phyloP scores from a whole-genome alignment of 2,329 filamentous ascomycete species.

The Stagonosporopsis chrysanthemi region DNA sequence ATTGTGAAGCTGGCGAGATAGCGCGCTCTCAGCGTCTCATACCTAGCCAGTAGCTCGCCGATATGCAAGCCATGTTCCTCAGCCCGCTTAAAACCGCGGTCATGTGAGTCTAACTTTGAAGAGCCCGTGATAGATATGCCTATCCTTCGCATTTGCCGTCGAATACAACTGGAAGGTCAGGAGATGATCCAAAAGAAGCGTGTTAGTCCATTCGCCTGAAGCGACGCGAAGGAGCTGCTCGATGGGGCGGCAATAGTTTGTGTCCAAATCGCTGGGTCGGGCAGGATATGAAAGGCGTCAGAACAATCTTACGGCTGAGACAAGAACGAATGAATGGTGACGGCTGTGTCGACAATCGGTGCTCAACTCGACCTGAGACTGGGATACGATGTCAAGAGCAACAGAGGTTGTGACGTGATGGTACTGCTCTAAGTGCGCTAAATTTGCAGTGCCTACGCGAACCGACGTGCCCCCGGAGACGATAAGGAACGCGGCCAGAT shows the following conservation, averaged over 20 bases:
- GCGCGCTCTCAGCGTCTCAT: not conserved
- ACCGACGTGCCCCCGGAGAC: not conserved
- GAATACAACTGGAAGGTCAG: conserved; percentile 5
- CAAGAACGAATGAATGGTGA: not conserved
- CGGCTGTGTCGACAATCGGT: not conserved
- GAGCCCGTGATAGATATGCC: not conserved
- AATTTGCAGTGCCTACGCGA: conserved; percentile 5
- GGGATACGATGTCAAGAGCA: conserved; percentile 15
- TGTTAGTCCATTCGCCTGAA: conserved; percentile 2
- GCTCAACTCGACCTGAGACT: not conserved
- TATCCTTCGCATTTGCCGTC: not conserved
- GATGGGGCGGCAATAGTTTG: conserved; percentile 12
- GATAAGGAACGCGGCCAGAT: conserved; percentile 9
- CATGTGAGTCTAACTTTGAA: conserved; percentile 13
- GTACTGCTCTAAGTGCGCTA: conserved; percentile 1
- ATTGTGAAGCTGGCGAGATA: not conserved
- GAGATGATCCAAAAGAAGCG: conserved; percentile 11
- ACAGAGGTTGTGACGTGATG: conserved; percentile 13
- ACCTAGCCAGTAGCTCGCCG: conserved; percentile 1
- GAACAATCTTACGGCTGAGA: conserved; percentile 8
- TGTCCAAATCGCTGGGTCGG: conserved; percentile 12
- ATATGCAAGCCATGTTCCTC: not conserved
- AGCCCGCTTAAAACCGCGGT: conserved; percentile 11
- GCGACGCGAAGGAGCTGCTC: conserved; percentile 9
- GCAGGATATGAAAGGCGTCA: conserved; percentile 7